These are phyloP conservation scores for Coemansia sp. DNA, from an alignment of 192 early-diverging fungal genomes.

Conservation along the genomic window DNA sequence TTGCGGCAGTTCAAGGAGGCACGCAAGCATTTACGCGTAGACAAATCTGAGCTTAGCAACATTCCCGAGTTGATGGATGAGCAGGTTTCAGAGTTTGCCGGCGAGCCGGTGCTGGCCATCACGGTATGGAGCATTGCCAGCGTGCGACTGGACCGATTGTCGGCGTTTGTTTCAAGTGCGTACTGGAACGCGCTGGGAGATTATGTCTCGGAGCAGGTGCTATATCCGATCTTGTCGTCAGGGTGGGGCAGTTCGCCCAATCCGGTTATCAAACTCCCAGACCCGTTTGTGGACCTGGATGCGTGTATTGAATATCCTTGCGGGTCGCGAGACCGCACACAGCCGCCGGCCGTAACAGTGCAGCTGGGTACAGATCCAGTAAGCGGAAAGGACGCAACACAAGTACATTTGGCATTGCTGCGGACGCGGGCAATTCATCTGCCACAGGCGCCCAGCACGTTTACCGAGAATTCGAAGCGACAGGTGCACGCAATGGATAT, in stretches of 20 bases:
- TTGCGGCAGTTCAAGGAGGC: slow-evolving; percentile 47
- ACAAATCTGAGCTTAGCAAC: slow-evolving; percentile 23
- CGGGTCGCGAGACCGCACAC: not conserved
- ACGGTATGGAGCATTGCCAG: slow-evolving; percentile 47
- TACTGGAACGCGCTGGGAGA: slow-evolving; percentile 55
- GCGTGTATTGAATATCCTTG: slow-evolving; percentile 10
- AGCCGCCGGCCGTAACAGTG: slow-evolving; percentile 21
- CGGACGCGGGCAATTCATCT: slow-evolving; percentile 23
- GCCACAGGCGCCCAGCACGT: slow-evolving; percentile 33
- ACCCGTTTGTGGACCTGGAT: slow-evolving; percentile 32
- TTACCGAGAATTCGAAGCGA: slow-evolving; percentile 47
- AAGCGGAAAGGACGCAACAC: slow-evolving; percentile 4
- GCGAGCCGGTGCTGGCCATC: slow-evolving; percentile 42
- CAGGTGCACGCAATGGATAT: slow-evolving; percentile 54
- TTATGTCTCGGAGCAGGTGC: slow-evolving; percentile 50
- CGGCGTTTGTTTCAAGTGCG: slow-evolving; percentile 43
- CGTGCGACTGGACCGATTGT: slow-evolving; percentile 40
- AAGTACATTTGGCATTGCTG: slow-evolving; percentile 28
- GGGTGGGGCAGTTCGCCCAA: slow-evolving; percentile 37
- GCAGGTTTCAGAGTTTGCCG: slow-evolving; percentile 45
- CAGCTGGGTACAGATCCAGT: slow-evolving; percentile 21
- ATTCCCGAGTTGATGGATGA: slow-evolving; percentile 28
- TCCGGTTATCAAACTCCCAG: slow-evolving; percentile 32
- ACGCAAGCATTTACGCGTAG: slow-evolving; percentile 28
- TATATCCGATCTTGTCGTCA: slow-evolving; percentile 43